phyloP scores from a whole-genome alignment of 352 stramenopile genomes.

The Phytophthora agathidicida region DNA sequence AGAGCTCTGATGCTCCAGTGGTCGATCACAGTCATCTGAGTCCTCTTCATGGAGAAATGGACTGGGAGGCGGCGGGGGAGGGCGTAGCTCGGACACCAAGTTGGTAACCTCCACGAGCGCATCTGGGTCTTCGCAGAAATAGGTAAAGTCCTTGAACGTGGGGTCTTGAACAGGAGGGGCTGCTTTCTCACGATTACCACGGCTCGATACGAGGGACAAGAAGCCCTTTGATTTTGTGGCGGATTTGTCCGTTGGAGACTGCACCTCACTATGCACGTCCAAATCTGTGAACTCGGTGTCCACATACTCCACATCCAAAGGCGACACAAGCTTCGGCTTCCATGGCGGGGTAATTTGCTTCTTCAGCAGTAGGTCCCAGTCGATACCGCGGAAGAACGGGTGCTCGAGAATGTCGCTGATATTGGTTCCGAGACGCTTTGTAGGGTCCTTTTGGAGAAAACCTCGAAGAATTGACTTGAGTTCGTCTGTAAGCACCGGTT shows the following conservation, averaged over 20 bases:
- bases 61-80: conserved; percentile 42
- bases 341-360: conserved; percentile 86
- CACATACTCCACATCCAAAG: conserved; percentile 87
- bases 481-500: conserved; percentile 67
- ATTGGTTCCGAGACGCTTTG: conserved; percentile 86
- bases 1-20: conserved; percentile 12
- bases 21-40: conserved; percentile 40
- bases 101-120: conserved; percentile 83
- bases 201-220: conserved; percentile 79
- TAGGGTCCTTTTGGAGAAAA: conserved; percentile 89
- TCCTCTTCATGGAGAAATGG: conserved; percentile 45
- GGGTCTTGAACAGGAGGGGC: conserved; percentile 84
- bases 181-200: conserved; percentile 62
- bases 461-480: conserved; percentile 82
- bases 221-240: conserved; percentile 79
- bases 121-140: conserved; percentile 89
- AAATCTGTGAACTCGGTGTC: conserved; percentile 88
- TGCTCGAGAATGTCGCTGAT: conserved; percentile 89
- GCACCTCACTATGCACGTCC: conserved; percentile 80
- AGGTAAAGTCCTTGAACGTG: conserved; percentile 92
- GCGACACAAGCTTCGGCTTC: conserved; percentile 84
- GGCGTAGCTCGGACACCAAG: conserved; percentile 80
- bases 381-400: conserved; percentile 77
- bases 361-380: conserved; percentile 87
- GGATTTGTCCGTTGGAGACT: conserved; percentile 86